Evolutionary conservation across 1,139 yeast species (phyloP).

Genomic region (Torulaspora pretoriensis): DNA sequence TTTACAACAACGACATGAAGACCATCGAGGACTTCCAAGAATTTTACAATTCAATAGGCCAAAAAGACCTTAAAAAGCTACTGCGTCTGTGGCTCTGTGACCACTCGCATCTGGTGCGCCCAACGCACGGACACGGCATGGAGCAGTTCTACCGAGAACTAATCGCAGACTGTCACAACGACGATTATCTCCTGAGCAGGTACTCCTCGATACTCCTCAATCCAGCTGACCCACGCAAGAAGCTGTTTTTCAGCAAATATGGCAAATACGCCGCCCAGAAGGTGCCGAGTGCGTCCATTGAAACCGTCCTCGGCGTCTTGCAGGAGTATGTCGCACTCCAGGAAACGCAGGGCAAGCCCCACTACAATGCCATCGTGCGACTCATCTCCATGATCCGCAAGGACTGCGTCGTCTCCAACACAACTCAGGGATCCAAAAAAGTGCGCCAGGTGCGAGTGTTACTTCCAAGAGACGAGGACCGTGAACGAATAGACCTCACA

Average conservation of each 20-base stretch:
- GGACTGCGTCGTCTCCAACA: constrained; percentile 17
- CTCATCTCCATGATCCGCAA: constrained; percentile 25
- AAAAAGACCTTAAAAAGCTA: constrained; percentile 20
- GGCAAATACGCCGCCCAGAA: background rate
- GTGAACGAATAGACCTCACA: constrained; percentile 4
- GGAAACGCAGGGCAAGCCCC: constrained; percentile 11
- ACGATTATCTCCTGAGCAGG: constrained; percentile 19
- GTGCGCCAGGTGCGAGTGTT: constrained; percentile 15
- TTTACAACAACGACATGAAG: constrained; percentile 24
- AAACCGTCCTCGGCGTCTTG: constrained; percentile 17
- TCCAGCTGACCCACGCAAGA: constrained; percentile 18
- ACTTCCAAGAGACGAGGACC: constrained; percentile 16
- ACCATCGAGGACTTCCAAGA: constrained; percentile 25
- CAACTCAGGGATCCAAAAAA: constrained; percentile 1
- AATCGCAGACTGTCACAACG: constrained; percentile 20
- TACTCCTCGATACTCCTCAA: constrained; percentile 26
- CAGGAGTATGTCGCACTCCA: constrained; percentile 17
- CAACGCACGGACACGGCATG: constrained; percentile 9
- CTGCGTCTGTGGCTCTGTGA: constrained; percentile 30
- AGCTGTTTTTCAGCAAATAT: constrained; percentile 15
- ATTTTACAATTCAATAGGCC: constrained; percentile 20
- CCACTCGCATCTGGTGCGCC: constrained; percentile 18
- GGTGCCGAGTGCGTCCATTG: constrained; percentile 15
- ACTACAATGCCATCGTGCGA: constrained; percentile 19
- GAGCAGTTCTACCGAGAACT: constrained; percentile 24